Evolutionary conservation across 164 flowering plant genomes (phyloP), one percentile per base, ranked within the genome.

Genomic region (Annona squamosa): DNA sequence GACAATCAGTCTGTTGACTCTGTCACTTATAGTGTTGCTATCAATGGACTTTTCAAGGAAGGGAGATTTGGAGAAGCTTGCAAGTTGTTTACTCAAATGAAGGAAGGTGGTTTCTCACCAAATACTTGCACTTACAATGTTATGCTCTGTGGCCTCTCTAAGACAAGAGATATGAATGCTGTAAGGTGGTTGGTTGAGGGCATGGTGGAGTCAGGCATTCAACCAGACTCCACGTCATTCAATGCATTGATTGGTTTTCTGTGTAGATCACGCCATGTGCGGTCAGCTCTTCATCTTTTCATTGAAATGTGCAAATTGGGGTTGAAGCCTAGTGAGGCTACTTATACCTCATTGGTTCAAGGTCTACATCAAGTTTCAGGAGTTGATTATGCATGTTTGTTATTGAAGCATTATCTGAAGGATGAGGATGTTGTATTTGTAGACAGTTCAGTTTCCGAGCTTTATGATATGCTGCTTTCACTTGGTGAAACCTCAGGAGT

Each of bases 11-110:
- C 79, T 12, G 75, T 90, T 4, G 94, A 90, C 87, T 84, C 68
- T 75, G 86, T 88, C 46, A 80, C 87, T 3, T 90, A 82, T 73
- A 77, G 82, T 41, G 82, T 85, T 72, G 86, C 81, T n/a, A 82
- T 90, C 48, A 46, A 42, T 72, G 89, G 89, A 37, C 87, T 90
- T 80, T 48, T 86, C 48, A 78, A 42, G 78, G 75, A 79, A 77
- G 86, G 85, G 67, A 81, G 83, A 74, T 59, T 62, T 46, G 76
- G 18, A 70, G 91, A 90, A 56, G 92, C 89, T 57, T 71, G 43
- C 73, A 69, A 62, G 26, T 72, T 90, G 79, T 86, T 79, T 71
- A 65, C 65, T 67, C 80, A 83, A 47, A 90, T 90, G 94, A 85
- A 85, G 79, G 85, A 84, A 76, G 63, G 52, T 46, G 87, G 87